phyloP scores from a whole-genome alignment of 345 rosid species.

The Aurinia saxatilis region DNA sequence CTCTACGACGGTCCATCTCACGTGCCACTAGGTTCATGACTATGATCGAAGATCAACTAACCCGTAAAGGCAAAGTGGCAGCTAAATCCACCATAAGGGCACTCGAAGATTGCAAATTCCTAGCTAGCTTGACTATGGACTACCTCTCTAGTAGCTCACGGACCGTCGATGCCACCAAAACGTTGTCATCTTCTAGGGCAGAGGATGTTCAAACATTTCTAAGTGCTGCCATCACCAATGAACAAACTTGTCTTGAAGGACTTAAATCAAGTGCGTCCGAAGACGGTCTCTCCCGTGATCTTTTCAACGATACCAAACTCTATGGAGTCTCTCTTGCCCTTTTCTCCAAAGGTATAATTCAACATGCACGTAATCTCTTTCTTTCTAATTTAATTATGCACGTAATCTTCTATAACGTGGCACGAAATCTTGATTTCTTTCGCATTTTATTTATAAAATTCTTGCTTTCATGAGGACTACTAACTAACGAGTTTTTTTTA shows the following conservation, averaged over 20 bases:
- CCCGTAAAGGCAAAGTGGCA: conserved; percentile 30
- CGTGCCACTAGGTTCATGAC: conserved; percentile 47
- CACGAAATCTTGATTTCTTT: neutral
- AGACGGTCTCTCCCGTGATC: conserved; percentile 43
- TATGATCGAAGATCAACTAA: conserved; percentile 42
- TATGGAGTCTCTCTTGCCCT: conserved; percentile 73
- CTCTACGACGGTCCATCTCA: conserved; percentile 51
- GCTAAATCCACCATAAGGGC: conserved; percentile 45
- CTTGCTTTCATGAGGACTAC: neutral
- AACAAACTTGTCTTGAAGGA: conserved; percentile 71
- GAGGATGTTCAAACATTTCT: conserved; percentile 65
- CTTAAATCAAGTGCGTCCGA: conserved; percentile 40
- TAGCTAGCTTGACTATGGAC: conserved; percentile 49
- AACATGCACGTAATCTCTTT: conserved; percentile 10
- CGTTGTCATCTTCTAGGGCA: conserved; percentile 37
- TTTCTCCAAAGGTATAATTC: conserved; percentile 50
- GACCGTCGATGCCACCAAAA: conserved; percentile 40
- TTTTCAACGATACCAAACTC: conserved; percentile 71
- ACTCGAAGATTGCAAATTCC: conserved; percentile 62
- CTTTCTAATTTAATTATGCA: neutral
- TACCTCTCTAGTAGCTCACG: conserved; percentile 40
- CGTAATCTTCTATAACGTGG: conserved; percentile 1
- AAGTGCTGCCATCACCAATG: conserved; percentile 74
- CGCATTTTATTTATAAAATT: neutral
- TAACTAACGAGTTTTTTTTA: too few relatives aligned